Percentiles rank a stretch among this genome's conserved stretches.
These are phyloP conservation scores for Suhomyces yuchorum DNA, from an alignment of 1,139 yeast species.

Conservation along the genomic window DNA sequence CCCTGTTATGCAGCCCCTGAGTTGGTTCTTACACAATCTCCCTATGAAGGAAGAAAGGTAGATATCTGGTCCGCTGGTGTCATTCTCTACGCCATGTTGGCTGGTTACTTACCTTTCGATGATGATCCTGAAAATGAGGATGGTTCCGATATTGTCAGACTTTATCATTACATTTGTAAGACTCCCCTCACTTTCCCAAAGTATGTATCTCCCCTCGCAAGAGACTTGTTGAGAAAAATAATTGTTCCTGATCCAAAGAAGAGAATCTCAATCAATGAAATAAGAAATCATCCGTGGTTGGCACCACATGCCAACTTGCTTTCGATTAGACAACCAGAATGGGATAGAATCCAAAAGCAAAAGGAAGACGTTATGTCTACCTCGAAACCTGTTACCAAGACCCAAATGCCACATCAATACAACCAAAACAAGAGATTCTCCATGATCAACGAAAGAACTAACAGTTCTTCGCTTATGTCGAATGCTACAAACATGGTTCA, in stretches of 20 bases:
- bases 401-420: conserved; percentile 14
- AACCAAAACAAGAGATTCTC: conserved; percentile 42
- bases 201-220: conserved; percentile 85
- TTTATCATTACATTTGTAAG: conserved; percentile 87
- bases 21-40: conserved; percentile 80
- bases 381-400: conserved; percentile 6
- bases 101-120: conserved; percentile 97
- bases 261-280: conserved; percentile 68
- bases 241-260: conserved; percentile 84
- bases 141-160: conserved; percentile 88
- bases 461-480: conserved; percentile 37
- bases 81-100: conserved; percentile 91
- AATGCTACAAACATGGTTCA: conserved; percentile 17
- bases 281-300: conserved; percentile 86
- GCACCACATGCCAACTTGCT: conserved; percentile 78
- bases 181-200: conserved; percentile 96
- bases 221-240: conserved; percentile 84
- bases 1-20: conserved; percentile 99
- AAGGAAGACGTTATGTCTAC: conserved; percentile 18
- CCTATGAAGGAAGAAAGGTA: conserved; percentile 91
- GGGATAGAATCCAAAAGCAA: conserved; percentile 66
- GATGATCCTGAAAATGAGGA: conserved; percentile 97
- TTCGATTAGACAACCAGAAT: conserved; percentile 82
- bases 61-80: conserved; percentile 98
- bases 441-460: conserved; percentile 49